Evolutionary conservation across 805 yeast species (phyloP), one percentile per base, ranked within the genome.

Genomic region (Grigorovia yakushimaensis): DNA sequence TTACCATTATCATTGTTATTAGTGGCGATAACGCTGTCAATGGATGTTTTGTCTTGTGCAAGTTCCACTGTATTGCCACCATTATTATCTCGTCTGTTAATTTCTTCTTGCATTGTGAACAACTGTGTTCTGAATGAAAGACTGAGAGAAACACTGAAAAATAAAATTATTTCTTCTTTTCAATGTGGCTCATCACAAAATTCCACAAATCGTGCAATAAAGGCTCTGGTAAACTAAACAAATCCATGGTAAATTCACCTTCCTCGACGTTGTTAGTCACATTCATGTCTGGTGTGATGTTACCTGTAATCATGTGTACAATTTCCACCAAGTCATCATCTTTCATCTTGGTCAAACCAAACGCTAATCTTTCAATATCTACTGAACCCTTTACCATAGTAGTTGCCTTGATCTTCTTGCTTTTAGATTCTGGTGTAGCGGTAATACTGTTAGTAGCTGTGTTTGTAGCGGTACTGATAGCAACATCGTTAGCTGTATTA

Each of bases 251-350:
- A 66, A 93, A 91, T 71, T 93, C 98, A 46, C 98, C 98, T 58
- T 87, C 91, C 52, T 91, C 98, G 44, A 87, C 88, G 60, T 91
- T 95, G 65, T 93, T 91, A 64, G 89, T 89, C 57, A 91, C 84
- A 67, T 84, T 88, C 95, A 91, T 91, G 43, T 91, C 98, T 41
- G 87, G 79, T 5, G 98, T 88, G 62, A 87, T 79, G 69, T 93
- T 93, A 65, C 91, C 98, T 41, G 95, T 88, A 39, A 91, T 93
- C 96, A 91, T 89, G 68, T 91, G 98, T 47, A 91, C 98, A 43
- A 93, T 93, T 33, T 88, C 94, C 44, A 93, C 78, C 55, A 91
- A 73, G 66, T 93, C 97, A 62, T 93, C 98, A 67, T 91, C 98
- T 49, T 74, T 81, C 54, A 91, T 73, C 66, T 86, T 86, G 46